Percentiles rank a stretch among this genome's conserved stretches.
phyloP scores from a whole-genome alignment of 768 basidiomycete genomes.

The Termitomyces eurrhizus region DNA sequence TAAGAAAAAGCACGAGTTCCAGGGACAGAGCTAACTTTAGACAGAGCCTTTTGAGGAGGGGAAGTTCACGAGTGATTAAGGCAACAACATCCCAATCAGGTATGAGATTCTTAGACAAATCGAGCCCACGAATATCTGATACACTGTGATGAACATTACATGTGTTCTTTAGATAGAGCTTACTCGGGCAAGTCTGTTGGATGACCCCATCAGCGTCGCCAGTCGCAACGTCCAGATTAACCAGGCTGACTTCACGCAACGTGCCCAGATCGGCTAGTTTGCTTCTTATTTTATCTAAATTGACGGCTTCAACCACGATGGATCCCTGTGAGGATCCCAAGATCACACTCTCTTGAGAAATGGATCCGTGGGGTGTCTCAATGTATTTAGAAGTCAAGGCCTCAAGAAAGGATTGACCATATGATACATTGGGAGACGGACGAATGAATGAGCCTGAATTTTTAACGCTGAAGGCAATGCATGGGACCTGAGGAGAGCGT shows the following conservation, averaged over 20 bases:
- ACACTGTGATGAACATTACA: conserved; percentile 7
- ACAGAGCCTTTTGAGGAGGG: conserved; percentile 56
- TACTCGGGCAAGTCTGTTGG: conserved; percentile 61
- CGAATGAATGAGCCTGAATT: conserved; percentile 81
- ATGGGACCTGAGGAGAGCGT: conserved; percentile 9
- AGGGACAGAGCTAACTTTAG: conserved; percentile 63
- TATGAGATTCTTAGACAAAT: conserved; percentile 76
- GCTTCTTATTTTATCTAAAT: conserved; percentile 71
- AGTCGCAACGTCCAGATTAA: conserved; percentile 57
- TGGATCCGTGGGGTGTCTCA: conserved; percentile 51
- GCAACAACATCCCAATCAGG: conserved; percentile 68
- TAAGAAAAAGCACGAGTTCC: conserved; percentile 13
- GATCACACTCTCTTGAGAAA: conserved; percentile 55
- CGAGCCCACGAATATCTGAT: conserved; percentile 72
- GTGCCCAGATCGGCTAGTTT: conserved; percentile 63
- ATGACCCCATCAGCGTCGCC: conserved; percentile 50
- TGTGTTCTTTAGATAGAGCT: conserved; percentile 25
- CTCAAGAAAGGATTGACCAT: conserved; percentile 68
- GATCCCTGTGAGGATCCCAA: conserved; percentile 80
- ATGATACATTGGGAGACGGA: conserved; percentile 51
- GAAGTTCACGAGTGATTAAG: conserved; percentile 58
- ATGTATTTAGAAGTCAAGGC: conserved; percentile 80
- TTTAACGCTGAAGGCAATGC: conserved; percentile 39
- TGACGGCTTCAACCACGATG: conserved; percentile 85
- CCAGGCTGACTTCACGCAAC: conserved; percentile 78